These are phyloP conservation scores for Dioscorea cayenensis DNA, from an alignment of 116 monocot species.

Conservation along the genomic window DNA sequence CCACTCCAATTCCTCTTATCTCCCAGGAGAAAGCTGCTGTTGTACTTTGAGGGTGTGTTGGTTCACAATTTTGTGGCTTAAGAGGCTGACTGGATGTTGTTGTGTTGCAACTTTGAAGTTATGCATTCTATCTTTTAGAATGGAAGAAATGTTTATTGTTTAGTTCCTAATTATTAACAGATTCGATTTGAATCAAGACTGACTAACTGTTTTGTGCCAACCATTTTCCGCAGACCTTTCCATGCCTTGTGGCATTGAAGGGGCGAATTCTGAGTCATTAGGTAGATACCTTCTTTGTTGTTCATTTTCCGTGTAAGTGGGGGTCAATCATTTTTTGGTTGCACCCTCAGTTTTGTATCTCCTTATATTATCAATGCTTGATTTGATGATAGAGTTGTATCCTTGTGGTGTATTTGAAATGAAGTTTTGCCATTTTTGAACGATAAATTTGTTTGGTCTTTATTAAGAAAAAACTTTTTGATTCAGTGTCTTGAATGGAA, in stretches of 20 bases:
- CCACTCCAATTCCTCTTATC: conserved; percentile 40
- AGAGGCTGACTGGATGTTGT: background rate
- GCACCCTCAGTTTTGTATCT: background rate
- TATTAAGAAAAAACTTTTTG: no score
- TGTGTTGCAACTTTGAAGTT: background rate
- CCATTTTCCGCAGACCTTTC: no score
- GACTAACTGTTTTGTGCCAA: background rate
- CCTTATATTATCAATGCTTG: background rate
- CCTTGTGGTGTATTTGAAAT: background rate
- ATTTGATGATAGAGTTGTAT: background rate
- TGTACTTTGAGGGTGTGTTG: conserved; percentile 39
- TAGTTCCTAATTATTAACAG: background rate
- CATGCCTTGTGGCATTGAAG: background rate
- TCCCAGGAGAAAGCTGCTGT: conserved; percentile 75
- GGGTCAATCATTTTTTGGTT: background rate
- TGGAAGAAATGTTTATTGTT: background rate
- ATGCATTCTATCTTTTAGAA: conserved; percentile 3
- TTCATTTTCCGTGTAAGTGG: background rate
- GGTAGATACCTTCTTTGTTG: background rate
- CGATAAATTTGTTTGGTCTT: no score
- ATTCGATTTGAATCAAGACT: background rate
- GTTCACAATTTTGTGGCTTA: conserved; percentile 20
- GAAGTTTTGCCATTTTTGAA: no score
- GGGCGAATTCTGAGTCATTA: background rate
- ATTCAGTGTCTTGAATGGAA: no score